A percentile compares a stretch with the other conserved stretches of the same genome.
Evolutionary conservation across 495 filamentous ascomycete species (phyloP).

Genomic region (Podospora bellae-mahoneyi): DNA sequence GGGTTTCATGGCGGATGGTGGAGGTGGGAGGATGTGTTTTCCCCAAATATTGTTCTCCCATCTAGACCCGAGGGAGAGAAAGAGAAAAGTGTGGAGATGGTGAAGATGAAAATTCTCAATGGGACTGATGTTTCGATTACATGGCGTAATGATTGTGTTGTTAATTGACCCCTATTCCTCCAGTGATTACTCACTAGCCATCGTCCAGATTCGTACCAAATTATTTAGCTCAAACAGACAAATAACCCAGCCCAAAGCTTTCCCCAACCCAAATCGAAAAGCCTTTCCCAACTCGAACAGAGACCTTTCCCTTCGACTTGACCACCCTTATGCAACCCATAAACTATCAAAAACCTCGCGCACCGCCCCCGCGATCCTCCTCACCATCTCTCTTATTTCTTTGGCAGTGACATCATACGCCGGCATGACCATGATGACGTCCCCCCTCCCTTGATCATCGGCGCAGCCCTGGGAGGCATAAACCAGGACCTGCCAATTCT

Average conservation of each 20-base stretch:
- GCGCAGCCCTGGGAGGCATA: slow-evolving; percentile 66
- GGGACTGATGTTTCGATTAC: neutral
- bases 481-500: slow-evolving; percentile 55
- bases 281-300: no score
- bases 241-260: no score
- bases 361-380: slow-evolving; percentile 19
- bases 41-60: neutral
- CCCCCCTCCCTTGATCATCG: slow-evolving; percentile 57
- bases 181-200: no score
- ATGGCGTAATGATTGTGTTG: neutral
- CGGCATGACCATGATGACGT: slow-evolving; percentile 64
- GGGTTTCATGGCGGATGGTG: neutral
- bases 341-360: slow-evolving; percentile 18
- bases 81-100: neutral
- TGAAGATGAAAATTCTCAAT: neutral
- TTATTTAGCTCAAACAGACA: no score
- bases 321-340: no score
- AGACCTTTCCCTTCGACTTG: neutral
- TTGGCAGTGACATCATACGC: slow-evolving; percentile 22
- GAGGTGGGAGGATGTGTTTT: neutral
- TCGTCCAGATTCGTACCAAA: no score
- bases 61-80: neutral
- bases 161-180: neutral
- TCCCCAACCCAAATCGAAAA: no score
- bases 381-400: slow-evolving; percentile 18